These are phyloP conservation scores for Protea cynaroides DNA, from an alignment of 164 flowering plant species.

Conservation along the genomic window DNA sequence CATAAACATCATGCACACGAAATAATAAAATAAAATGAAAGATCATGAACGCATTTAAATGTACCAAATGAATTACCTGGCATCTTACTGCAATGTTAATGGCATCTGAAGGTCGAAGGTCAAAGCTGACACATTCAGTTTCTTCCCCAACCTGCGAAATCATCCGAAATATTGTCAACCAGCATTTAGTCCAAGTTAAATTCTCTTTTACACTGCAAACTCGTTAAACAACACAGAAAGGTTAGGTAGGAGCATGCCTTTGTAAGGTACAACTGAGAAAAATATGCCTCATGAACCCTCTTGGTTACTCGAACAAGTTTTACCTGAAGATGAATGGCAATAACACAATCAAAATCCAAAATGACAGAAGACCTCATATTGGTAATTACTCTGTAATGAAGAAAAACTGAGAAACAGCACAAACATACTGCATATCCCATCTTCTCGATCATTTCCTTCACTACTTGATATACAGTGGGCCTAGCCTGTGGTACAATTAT, in stretches of 20 bases:
- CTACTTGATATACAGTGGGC: slow-evolving; percentile 86
- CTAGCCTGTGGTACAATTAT: slow-evolving; percentile 55
- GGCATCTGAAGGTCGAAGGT: slow-evolving; percentile 97
- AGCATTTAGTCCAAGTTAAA: background rate
- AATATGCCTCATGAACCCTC: slow-evolving; percentile 94
- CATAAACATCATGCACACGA: too few relatives aligned
- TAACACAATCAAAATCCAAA: background rate
- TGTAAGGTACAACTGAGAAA: slow-evolving; percentile 76
- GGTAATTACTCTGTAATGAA: background rate
- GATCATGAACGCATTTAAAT: background rate
- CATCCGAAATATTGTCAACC: background rate
- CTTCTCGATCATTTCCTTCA: slow-evolving; percentile 89
- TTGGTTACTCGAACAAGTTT: slow-evolving; percentile 90
- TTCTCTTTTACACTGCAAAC: background rate
- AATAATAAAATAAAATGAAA: background rate
- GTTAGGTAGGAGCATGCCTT: slow-evolving; percentile 38
- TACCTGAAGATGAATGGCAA: slow-evolving; percentile 42
- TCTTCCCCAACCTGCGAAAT: slow-evolving; percentile 55
- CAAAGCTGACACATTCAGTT: slow-evolving; percentile 62
- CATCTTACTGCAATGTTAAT: slow-evolving; percentile 98
- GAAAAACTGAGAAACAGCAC: background rate
- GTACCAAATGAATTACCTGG: slow-evolving; percentile 50
- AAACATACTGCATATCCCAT: slow-evolving; percentile 81
- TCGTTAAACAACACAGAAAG: background rate
- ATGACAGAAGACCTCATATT: background rate